Base-by-base conservation (phyloP, 306 rosid species). In the Sicyos edulis region DNA sequence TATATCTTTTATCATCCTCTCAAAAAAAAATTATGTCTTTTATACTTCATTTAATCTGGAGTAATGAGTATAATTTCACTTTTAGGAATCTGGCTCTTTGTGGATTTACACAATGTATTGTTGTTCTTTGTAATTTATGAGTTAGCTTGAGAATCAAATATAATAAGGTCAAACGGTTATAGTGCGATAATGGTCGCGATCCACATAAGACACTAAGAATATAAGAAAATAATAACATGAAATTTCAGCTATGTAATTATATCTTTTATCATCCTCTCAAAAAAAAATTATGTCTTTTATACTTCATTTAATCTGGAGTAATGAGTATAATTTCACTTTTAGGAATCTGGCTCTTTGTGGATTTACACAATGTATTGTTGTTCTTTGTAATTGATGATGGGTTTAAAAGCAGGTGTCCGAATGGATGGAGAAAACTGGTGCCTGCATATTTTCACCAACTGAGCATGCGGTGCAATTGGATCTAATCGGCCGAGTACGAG, bases 381-480 rank as follows among this genome's bases (percentile, higher is more conserved):
- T 68, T 49, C 3, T 47, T 49, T 45, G 57, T 68, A 49, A 68
- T 21, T 67, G 55, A 45, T 22, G 55, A 49, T 68, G 20, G 14
- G 21, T 49, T 0, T 68, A 5, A 19, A 70, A 65, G 82, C 84
- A 93, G 98, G 82, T 90, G 51, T 93, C 93, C 44, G 91, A 90
- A 78, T 90, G 97, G 98, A 90, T 90, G 98, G 76, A 80, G 24
- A 64, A 76, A 74, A 88, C 75, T 52, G 92, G 92, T 17, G 80
- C 86, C 17, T 93, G 96, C 86, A 80, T 86, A 70, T 93, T 90
- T 74, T 78, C 95, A 10, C 45, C 88, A 0, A 54, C 49, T 12
- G 92, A 93, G 47, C 90, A 93, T 67, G 98, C 92, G 0, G 92
- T 90, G 86, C 96, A 93, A 79, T 84, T 93, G 84, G 95, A 90